phyloP scores from a whole-genome alignment of 768 basidiomycete genomes.

The Podaxis sp. region DNA sequence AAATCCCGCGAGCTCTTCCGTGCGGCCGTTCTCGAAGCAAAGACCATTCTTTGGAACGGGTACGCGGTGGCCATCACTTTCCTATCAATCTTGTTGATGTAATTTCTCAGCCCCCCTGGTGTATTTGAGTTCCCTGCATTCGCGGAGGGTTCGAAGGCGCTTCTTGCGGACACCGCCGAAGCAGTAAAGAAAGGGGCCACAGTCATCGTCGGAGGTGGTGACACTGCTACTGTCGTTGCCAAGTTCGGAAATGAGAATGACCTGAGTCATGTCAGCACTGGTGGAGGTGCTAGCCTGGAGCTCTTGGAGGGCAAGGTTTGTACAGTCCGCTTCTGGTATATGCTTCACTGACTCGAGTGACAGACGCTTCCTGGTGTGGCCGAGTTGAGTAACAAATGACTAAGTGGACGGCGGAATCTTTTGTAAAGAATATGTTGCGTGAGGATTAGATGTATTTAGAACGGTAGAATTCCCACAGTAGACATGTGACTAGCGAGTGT shows the following conservation, averaged over 20 bases:
- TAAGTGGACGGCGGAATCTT: background rate
- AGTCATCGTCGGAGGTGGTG: conserved; percentile 95
- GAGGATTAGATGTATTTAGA: background rate
- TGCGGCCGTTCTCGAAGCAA: conserved; percentile 78
- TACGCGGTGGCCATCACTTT: conserved; percentile 30
- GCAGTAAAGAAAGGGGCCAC: conserved; percentile 84
- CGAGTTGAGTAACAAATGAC: conserved; percentile 77
- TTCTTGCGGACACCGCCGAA: conserved; percentile 84
- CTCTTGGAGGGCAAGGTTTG: conserved; percentile 95
- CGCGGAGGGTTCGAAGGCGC: conserved; percentile 77
- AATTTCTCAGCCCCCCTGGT: conserved; percentile 75
- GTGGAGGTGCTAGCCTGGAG: conserved; percentile 92
- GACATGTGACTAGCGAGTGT: conserved; percentile 1
- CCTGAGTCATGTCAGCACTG: conserved; percentile 95
- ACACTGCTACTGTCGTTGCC: conserved; percentile 96
- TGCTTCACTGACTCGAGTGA: conserved; percentile 18
- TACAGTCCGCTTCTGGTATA: background rate
- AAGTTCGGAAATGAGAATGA: conserved; percentile 82
- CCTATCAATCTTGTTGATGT: background rate
- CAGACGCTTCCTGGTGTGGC: conserved; percentile 90
- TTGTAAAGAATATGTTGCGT: background rate
- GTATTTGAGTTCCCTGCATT: conserved; percentile 98
- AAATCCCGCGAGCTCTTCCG: conserved; percentile 81
- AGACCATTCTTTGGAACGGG: conserved; percentile 98
- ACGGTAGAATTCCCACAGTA: conserved; percentile 4